Evolutionary conservation across 2,329 filamentous ascomycete genomes (phyloP), one percentile per base, ranked within the genome.

Genomic region (Fusarium subglutinans): DNA sequence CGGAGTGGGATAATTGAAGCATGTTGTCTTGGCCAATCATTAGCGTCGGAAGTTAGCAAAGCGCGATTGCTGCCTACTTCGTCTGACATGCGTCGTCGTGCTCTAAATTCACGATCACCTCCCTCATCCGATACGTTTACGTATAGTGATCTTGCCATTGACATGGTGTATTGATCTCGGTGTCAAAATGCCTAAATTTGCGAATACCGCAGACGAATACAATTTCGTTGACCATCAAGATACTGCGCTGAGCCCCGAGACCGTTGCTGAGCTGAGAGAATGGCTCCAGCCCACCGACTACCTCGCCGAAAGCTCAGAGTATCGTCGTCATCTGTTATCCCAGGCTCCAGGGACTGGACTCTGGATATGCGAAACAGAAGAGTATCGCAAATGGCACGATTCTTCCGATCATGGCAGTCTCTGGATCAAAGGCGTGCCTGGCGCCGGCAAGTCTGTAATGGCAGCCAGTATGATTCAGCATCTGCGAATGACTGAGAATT

Each of bases 241-340:
- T 1, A 56, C 67, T 3, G 47, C 72, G 3, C 8, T 74, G 14
- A 72, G 55, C n/a, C 65, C 72, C 3, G 68, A 74, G 30, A 13
- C 47, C 5, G n/a, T 78, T 35, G 66, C 63, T 22, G 17, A 61
- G 18, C 54, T 78, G 37, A 70, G 75, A n/a, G 51, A 76, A 15
- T 80, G 78, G 78, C 76, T 80, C 6, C 66, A 80, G 35, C 78
- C 78, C 1, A 80, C 77, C 4, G 77, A 80, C 35, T 80, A 79
- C 38, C 68, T 78, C 4, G 73, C 76, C 5, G 77, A 77, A 3
- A 77, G 74, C 8, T 71, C 77, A 22, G 78, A 80, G 40, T 80
- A 75, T 44, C 73, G 73, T 5, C 73, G 76, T 9, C 78, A 80
- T 50, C 63, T 79, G 0, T 41, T 67, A 5, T 77, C 77, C 2